phyloP scores from a whole-genome alignment of 1,284 basidiomycete genomes.

The Ganoderma meredithae region DNA sequence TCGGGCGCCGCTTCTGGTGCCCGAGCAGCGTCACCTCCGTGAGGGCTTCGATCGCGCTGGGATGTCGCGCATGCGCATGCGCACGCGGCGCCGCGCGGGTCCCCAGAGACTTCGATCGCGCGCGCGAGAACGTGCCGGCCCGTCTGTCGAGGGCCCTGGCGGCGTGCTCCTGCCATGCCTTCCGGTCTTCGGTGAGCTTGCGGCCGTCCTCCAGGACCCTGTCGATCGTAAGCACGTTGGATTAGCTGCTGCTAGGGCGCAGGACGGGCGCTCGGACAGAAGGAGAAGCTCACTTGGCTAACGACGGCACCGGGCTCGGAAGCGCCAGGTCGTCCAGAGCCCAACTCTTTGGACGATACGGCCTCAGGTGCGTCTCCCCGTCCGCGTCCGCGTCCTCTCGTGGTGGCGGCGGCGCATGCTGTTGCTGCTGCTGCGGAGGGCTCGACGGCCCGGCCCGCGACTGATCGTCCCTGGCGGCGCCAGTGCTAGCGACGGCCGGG shows the following conservation, averaged over 20 bases:
- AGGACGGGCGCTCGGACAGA: conserved; percentile 5
- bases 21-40: conserved; percentile 70
- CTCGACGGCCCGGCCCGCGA: conserved; percentile 27
- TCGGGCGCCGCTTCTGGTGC: conserved; percentile 61
- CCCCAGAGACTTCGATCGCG: conserved; percentile 65
- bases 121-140: conserved; percentile 65
- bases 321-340: conserved; percentile 65
- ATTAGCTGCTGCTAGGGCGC: conserved; percentile 7
- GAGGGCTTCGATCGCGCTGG: conserved; percentile 60
- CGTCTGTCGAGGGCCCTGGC: conserved; percentile 68
- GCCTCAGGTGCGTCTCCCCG: conserved; percentile 25
- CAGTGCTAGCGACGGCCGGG: too few relatives aligned
- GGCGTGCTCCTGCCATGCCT: conserved; percentile 70
- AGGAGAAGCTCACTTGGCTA: conserved; percentile 57
- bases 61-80: conserved; percentile 31
- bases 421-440: neutral
- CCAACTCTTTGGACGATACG: conserved; percentile 54
- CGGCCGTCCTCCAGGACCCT: conserved; percentile 74
- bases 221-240: conserved; percentile 11
- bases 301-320: conserved; percentile 65
- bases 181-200: conserved; percentile 64
- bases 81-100: conserved; percentile 35
- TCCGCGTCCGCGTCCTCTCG: conserved; percentile 17
- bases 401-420: conserved; percentile 6
- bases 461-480: conserved; percentile 15